Base-by-base conservation (phyloP, 1,284 basidiomycete genomes). In the Inonotus hispidus region DNA sequence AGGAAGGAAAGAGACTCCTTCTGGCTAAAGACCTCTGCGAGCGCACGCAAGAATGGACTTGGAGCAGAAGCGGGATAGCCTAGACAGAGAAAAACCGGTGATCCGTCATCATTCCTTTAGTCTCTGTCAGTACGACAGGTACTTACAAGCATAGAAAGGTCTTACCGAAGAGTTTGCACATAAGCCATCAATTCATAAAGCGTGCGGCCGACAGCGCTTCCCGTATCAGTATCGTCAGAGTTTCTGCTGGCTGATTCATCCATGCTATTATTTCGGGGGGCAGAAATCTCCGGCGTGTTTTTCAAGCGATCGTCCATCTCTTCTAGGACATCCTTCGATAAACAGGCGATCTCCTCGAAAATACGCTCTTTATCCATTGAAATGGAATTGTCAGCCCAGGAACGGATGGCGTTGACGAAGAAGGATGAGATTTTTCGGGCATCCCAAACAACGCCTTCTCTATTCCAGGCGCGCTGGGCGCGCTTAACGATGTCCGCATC, bases 401-500 rank as follows among this genome's bases (percentile, higher is more conserved):
- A 77, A 46, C 77, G 74, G 3, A 84, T 74, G 29, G 84, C 81
- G 27, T 75, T 76, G 32, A 76, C 75, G 10, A 90, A 68, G 46
- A 80, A 73, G 49, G 75, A 75, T 0, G 82, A 82, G n/a, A 88
- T 75, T 38, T 82, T 76, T 6, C 77, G 77, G 14, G 86, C 77
- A 60, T 88, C 85, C 83, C 87, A 88, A n/a, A 73, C 71, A 2
- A 75, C 70, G 45, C 84, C 83, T 53, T 87, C 82, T 66, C 81
- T 83, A 1, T 82, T 77, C 85, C 85, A 90, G 0, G 87, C 87
- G 1, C 80, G 79, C 65, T 88, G 89, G 0, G 87, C 88, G 1
- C 80, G 79, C 64, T 88, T 85, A 78, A 90, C 79, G 53, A 89
- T 69, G 19, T 83, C 82, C 45, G 74, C 74, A 59, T 83, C 82